Percentiles rank a stretch among this genome's conserved stretches.
Evolutionary conservation across 1,284 basidiomycete genomes (phyloP).

Genomic region (Cutaneotrichosporon dermatis): DNA sequence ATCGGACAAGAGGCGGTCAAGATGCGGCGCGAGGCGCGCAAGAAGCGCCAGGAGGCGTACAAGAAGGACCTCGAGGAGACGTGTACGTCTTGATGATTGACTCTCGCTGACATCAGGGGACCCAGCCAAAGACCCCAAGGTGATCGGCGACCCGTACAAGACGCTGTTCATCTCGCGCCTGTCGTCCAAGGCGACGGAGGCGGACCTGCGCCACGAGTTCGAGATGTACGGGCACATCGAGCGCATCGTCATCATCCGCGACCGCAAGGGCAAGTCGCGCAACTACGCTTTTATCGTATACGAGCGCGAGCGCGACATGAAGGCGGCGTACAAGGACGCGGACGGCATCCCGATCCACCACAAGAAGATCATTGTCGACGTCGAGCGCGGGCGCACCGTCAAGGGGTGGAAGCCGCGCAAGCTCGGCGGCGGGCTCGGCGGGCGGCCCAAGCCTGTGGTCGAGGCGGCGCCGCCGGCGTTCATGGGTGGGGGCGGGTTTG

Average conservation of each 20-base stretch:
- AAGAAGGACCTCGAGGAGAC: constrained; percentile 76
- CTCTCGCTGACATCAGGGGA: constrained; percentile 6
- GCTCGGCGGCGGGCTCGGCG: constrained; percentile 91
- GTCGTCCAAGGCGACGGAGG: constrained; percentile 83
- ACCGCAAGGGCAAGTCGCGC: constrained; percentile 77
- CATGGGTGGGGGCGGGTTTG: constrained; percentile 18
- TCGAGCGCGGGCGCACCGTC: constrained; percentile 95
- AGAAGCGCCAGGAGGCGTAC: constrained; percentile 70
- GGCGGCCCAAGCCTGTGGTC: constrained; percentile 77
- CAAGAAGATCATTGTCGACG: constrained; percentile 91
- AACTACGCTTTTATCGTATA: constrained; percentile 98
- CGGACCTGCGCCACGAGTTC: constrained; percentile 87
- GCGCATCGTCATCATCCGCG: constrained; percentile 80
- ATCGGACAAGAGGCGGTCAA: constrained; percentile 54
- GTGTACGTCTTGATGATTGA: constrained; percentile 56
- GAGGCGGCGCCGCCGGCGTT: constrained; percentile 10
- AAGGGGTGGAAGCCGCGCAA: constrained; percentile 97
- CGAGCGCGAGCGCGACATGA: constrained; percentile 98
- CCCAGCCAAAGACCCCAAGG: constrained; percentile 72
- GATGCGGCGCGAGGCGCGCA: constrained; percentile 70
- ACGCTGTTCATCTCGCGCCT: constrained; percentile 93
- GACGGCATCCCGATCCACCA: constrained; percentile 94
- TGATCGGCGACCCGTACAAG: constrained; percentile 96
- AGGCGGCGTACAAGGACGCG: constrained; percentile 99
- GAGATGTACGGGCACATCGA: constrained; percentile 93